Evolutionary conservation across 1,284 basidiomycete genomes (phyloP), one percentile per base, ranked within the genome.

Genomic region (Cryptococcus sp.): DNA sequence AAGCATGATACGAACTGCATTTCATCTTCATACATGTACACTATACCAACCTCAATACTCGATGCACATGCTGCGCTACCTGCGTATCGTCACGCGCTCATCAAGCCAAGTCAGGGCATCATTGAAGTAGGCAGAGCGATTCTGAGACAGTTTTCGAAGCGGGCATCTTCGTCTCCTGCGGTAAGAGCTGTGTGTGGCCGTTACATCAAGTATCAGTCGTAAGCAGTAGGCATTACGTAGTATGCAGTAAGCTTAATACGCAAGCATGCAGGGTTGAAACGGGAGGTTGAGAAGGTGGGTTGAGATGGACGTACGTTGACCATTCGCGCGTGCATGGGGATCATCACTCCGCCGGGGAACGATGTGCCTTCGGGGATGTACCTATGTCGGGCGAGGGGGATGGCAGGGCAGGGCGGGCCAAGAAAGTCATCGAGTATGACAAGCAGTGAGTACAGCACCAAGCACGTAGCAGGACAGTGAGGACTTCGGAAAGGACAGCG

Each of bases 361-460:
- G 69, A 69, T 16, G 71, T 73, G 3, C 71, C 71, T 16, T 69
- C 66, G 4, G 71, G 71, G 27, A 73, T 68, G 48, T 71, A 73
- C n/a, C 70, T 71, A 45, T 40, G 30, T 35, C 30, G 30, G 13
- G 30, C 30, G 30, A 8, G 3, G 25, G 25, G 25, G 25, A 3
- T 3, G 6, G 25, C 25, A 25, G 25, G 6, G n/a, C 19, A 53
- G 17, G n/a, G 40, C 16, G 23, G 25, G 13, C 25, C 25, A 25
- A 25, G 25, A 3, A 25, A 25, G 25, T 25, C 35, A 35, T 22
- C 3, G 7, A 7, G 10, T 16, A 8, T 2, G 19, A 11, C 3
- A 16, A 46, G 30, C 22, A 35, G n/a, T n/a, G 30, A 35, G 30
- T 25, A 13, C 30, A 35, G 30, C 30, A 35, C 13, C 13, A 35